Evolutionary conservation across 1,284 basidiomycete species (phyloP).

Genomic region (Leccinum subrobustum): DNA sequence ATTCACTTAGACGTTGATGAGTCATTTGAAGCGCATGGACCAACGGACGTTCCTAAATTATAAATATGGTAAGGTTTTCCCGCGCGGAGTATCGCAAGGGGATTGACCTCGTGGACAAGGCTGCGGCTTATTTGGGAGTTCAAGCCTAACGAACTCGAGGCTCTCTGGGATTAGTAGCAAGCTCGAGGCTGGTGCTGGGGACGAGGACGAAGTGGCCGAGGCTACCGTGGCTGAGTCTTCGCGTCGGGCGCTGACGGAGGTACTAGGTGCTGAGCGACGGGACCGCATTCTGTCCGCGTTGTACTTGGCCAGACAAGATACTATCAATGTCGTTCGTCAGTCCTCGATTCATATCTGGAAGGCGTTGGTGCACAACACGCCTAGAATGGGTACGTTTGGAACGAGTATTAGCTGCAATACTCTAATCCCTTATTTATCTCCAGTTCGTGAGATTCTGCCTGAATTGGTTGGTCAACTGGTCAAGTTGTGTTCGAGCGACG

Average conservation of each 20-base stretch:
- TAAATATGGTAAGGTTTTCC: no score
- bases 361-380: slow-evolving; percentile 91
- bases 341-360: slow-evolving; percentile 98
- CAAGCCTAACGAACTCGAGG: no score
- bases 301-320: slow-evolving; percentile 94
- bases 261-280: slow-evolving; percentile 86
- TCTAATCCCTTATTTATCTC: slow-evolving; percentile 5
- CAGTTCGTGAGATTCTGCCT: slow-evolving; percentile 91
- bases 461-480: slow-evolving; percentile 81
- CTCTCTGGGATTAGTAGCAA: slow-evolving; percentile 93
- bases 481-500: slow-evolving; percentile 73
- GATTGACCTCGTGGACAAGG: no score
- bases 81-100: no score
- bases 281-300: slow-evolving; percentile 90
- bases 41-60: no score
- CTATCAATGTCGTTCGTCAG: slow-evolving; percentile 87
- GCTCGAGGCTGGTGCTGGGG: slow-evolving; percentile 65
- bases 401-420: neutral
- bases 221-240: slow-evolving; percentile 73
- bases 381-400: slow-evolving; percentile 59
- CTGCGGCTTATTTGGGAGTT: no score
- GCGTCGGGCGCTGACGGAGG: slow-evolving; percentile 82
- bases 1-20: no score
- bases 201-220: slow-evolving; percentile 72
- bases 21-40: no score